phyloP scores from a whole-genome alignment of 163 green algal species.

The Scenedesmus sp. region DNA sequence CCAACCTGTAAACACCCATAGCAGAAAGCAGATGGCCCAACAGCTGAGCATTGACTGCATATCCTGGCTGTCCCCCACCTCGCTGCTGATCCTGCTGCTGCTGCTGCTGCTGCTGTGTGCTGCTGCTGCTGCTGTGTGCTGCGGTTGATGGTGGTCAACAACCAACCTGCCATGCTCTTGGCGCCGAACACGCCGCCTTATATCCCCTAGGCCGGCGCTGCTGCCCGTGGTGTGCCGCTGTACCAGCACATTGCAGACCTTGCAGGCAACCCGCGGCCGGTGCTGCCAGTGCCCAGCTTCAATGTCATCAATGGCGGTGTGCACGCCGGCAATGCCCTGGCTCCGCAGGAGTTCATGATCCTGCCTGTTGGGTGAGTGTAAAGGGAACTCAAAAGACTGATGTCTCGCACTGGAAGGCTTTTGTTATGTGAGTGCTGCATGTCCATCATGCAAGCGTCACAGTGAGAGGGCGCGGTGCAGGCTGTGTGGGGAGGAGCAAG shows the following conservation, averaged over 20 bases:
- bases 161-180: neutral
- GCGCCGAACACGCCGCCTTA: neutral
- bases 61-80: too few species aligned
- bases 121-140: too few species aligned
- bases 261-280: conserved; percentile 89
- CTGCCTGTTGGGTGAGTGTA: conserved; percentile 87
- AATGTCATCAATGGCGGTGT: conserved; percentile 99
- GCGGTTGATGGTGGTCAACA: neutral
- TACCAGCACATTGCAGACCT: conserved; percentile 98
- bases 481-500: too few species aligned
- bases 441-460: too few species aligned
- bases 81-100: neutral
- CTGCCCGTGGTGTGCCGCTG: conserved; percentile 94
- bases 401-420: too few species aligned
- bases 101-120: too few species aligned
- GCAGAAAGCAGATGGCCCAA: too few species aligned
- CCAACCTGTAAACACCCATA: too few species aligned
- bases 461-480: too few species aligned
- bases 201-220: conserved; percentile 87
- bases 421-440: too few species aligned
- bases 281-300: conserved; percentile 97
- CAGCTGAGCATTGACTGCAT: too few species aligned
- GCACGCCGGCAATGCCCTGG: conserved; percentile 99
- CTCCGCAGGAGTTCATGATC: conserved; percentile 99
- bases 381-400: too few species aligned